Conservation (phyloP, 2,329 filamentous ascomycete genomes). For the Epichloe brachyelytri region DNA sequence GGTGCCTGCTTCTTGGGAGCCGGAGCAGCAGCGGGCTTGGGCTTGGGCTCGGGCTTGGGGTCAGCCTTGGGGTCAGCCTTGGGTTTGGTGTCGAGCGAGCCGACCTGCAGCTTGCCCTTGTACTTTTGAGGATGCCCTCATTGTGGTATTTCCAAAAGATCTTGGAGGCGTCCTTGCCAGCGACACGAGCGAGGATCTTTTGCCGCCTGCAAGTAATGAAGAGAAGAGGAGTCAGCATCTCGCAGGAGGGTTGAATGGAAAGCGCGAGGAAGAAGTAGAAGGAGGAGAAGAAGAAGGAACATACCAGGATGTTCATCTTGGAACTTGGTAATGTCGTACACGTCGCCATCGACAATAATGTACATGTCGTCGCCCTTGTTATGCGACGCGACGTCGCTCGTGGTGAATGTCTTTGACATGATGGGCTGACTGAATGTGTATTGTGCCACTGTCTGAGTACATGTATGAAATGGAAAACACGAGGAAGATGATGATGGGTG, state of each 20-base stretch:
- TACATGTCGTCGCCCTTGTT: constrained; percentile 78
- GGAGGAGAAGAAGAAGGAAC: constrained; percentile 8
- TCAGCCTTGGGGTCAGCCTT: constrained; percentile 42
- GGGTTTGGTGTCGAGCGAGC: constrained; percentile 81
- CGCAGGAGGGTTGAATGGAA: neutral
- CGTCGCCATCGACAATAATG: constrained; percentile 87
- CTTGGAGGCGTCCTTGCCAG: constrained; percentile 53
- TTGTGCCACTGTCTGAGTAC: neutral
- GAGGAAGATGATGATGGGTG: neutral
- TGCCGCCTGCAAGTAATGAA: constrained; percentile 33
- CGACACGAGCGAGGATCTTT: constrained; percentile 53
- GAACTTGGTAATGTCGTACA: constrained; percentile 87
- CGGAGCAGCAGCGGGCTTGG: constrained; percentile 11
- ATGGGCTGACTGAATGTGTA: constrained; percentile 11
- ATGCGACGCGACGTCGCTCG: constrained; percentile 78
- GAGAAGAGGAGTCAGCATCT: neutral
- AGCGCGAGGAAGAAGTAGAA: neutral
- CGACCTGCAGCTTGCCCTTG: constrained; percentile 60
- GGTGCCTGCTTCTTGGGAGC: constrained; percentile 19
- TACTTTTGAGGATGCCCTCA: constrained; percentile 83
- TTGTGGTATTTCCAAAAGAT: constrained; percentile 71
- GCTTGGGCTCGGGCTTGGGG: constrained; percentile 17
- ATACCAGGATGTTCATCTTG: constrained; percentile 73
- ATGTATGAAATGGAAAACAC: neutral
- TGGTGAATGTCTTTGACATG: constrained; percentile 83